These are phyloP conservation scores for Solanum clarkiae DNA, from an alignment of 257 asterid species.

Conservation along the genomic window DNA sequence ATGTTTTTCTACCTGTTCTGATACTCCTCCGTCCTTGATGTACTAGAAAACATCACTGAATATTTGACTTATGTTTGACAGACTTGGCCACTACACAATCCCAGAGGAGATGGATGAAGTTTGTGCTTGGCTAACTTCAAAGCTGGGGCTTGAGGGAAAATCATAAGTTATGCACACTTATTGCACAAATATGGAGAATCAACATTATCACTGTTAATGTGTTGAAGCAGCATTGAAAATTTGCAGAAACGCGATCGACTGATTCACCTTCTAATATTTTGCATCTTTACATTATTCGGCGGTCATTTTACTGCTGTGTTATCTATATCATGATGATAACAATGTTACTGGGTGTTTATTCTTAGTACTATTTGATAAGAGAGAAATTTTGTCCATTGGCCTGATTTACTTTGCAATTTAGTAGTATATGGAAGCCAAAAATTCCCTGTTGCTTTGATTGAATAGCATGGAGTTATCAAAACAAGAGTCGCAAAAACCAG, in stretches of 20 bases:
- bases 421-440: background rate
- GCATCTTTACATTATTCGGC: background rate
- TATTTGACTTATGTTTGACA: conserved; percentile 11
- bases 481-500: background rate
- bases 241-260: background rate
- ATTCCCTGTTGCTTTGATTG: background rate
- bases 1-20: conserved; percentile 1
- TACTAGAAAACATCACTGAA: background rate
- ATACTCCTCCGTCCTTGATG: background rate
- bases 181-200: background rate
- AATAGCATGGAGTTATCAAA: background rate
- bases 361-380: background rate
- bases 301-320: background rate
- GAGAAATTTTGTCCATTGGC: background rate
- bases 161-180: background rate
- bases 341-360: background rate
- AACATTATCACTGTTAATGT: background rate
- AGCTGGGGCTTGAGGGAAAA: conserved; percentile 50
- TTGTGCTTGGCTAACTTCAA: conserved; percentile 59
- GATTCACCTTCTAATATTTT: background rate
- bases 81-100: conserved; percentile 75
- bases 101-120: conserved; percentile 76
- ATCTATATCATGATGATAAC: background rate
- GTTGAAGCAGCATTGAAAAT: background rate
- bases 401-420: background rate